These are phyloP conservation scores for Tympanopsis confertula DNA, from an alignment of 2,329 filamentous ascomycete genomes.

Conservation along the genomic window DNA sequence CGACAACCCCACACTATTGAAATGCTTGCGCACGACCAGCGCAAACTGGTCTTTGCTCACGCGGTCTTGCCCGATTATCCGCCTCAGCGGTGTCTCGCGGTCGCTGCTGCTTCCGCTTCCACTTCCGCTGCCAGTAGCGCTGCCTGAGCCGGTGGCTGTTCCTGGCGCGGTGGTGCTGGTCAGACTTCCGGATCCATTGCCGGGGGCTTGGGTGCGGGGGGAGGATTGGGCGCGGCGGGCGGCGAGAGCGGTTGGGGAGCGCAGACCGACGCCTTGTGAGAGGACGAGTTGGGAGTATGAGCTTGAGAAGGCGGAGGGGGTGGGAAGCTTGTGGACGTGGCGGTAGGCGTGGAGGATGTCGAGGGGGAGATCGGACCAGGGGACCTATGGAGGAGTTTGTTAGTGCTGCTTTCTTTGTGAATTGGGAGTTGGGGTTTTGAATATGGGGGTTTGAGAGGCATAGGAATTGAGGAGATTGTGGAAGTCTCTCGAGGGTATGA, in stretches of 20 bases:
- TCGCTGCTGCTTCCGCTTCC: conserved; percentile 10
- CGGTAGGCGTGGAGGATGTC: conserved; percentile 35
- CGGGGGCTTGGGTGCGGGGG: conserved; percentile 4
- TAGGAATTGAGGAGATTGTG: no score
- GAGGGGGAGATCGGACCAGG: conserved; percentile 26
- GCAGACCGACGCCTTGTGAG: conserved; percentile 23
- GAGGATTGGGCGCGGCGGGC: conserved; percentile 15
- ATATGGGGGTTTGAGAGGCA: no score
- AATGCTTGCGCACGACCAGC: conserved; percentile 28
- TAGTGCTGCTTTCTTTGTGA: conserved; percentile 14
- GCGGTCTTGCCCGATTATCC: conserved; percentile 16
- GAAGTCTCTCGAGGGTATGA: no score
- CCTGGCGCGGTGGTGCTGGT: background rate
- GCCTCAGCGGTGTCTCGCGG: background rate
- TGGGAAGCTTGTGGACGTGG: conserved; percentile 32
- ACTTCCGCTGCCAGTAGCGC: background rate
- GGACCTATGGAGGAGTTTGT: conserved; percentile 27
- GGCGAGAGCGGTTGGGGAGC: conserved; percentile 28
- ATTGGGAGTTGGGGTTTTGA: no score
- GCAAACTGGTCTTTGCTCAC: conserved; percentile 27
- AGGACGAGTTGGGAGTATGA: conserved; percentile 10
- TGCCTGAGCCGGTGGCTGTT: background rate
- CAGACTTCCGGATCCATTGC: no score
- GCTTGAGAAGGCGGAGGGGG: conserved; percentile 29
- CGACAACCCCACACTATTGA: conserved; percentile 28